Percentiles rank a stretch among this genome's conserved stretches.
These are phyloP conservation scores for Neurospora tetrasperma DNA, from an alignment of 495 filamentous ascomycete genomes.

Conservation along the genomic window DNA sequence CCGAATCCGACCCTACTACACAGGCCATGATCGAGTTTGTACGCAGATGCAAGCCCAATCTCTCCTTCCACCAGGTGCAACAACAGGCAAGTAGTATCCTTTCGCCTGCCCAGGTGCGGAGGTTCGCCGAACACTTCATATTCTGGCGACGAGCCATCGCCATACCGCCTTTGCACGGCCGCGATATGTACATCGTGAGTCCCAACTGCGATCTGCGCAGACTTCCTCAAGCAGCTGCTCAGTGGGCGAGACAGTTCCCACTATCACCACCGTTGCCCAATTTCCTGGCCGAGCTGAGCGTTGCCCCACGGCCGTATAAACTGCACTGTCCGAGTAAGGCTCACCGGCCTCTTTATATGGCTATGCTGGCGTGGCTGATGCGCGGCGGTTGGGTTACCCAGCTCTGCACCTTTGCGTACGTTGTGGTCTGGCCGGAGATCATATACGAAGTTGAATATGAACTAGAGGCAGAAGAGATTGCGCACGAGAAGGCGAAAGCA, in stretches of 20 bases:
- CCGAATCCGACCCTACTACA: conserved; percentile 56
- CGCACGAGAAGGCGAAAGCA: conserved; percentile 14
- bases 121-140: conserved; percentile 81
- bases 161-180: conserved; percentile 79
- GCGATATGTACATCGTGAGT: conserved; percentile 88
- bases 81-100: conserved; percentile 52
- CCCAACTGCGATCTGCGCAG: conserved; percentile 78
- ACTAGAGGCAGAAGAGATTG: conserved; percentile 42
- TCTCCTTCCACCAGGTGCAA: conserved; percentile 76
- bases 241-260: conserved; percentile 68
- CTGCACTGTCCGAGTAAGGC: conserved; percentile 77
- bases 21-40: conserved; percentile 74
- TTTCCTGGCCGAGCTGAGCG: conserved; percentile 69
- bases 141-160: conserved; percentile 89
- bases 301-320: conserved; percentile 67
- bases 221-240: conserved; percentile 56
- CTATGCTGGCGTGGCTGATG: conserved; percentile 86
- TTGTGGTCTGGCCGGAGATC: conserved; percentile 55
- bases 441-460: conserved; percentile 49
- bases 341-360: conserved; percentile 76
- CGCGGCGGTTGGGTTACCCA: conserved; percentile 88
- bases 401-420: conserved; percentile 78
- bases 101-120: conserved; percentile 65
- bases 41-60: conserved; percentile 67
- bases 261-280: conserved; percentile 71